Conservation (phyloP, 345 rosid genomes). For the Moricandia arvensis region DNA sequence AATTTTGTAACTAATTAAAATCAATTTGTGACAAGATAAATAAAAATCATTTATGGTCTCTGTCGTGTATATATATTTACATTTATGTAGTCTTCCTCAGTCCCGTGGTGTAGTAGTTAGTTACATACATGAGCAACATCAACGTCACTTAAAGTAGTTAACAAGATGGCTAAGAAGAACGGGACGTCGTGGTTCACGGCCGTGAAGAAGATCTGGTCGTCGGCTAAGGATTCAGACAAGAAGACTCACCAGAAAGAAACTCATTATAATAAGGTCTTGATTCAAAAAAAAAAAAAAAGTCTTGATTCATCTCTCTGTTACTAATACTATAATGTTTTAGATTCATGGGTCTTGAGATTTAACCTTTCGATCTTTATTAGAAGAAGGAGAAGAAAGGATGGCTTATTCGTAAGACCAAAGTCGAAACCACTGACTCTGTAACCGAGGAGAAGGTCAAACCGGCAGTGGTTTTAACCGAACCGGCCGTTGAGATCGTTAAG, state of each 20-base stretch:
- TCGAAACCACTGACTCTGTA: slow-evolving; percentile 27
- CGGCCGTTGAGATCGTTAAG: slow-evolving; percentile 58
- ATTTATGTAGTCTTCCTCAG: slow-evolving; percentile 18
- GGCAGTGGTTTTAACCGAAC: slow-evolving; percentile 48
- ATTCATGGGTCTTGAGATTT: neutral
- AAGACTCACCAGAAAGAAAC: slow-evolving; percentile 57
- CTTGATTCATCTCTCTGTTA: neutral
- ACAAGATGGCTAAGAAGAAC: slow-evolving; percentile 66
- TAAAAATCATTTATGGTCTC: neutral
- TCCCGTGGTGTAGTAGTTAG: slow-evolving; percentile 28
- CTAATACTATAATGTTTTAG: neutral
- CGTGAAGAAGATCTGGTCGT: slow-evolving; percentile 85
- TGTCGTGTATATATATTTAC: slow-evolving; percentile 12
- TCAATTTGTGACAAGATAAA: neutral
- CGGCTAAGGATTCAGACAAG: slow-evolving; percentile 57
- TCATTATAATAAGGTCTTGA: slow-evolving; percentile 56
- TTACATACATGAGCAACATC: slow-evolving; percentile 23
- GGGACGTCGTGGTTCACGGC: slow-evolving; percentile 70
- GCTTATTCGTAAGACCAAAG: slow-evolving; percentile 56
- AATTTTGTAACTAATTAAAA: neutral
- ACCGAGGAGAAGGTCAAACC: slow-evolving; percentile 56
- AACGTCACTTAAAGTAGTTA: slow-evolving; percentile 22
- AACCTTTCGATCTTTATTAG: slow-evolving; percentile 39
- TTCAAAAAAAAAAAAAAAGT: too few species aligned
- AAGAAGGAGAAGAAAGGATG: slow-evolving; percentile 79